Base-by-base conservation (phyloP, 78 protist genomes). In the Dictyostelium purpureum region DNA sequence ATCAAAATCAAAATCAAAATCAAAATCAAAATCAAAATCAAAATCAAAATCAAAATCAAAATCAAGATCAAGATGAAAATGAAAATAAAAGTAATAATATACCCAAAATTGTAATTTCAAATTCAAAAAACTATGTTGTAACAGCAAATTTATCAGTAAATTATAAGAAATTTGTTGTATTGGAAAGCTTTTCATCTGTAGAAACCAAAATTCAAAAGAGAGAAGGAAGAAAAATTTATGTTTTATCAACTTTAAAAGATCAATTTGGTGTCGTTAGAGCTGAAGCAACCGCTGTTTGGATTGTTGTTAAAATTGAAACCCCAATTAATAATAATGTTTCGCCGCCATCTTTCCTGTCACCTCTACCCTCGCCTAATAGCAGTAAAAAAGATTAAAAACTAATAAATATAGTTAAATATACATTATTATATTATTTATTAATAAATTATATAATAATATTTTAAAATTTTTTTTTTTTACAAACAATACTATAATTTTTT, bases 281-380 rank as follows among this genome's bases (percentile, higher is more conserved):
- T 2, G 82, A 85, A 61, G 74, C 92, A 10, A 85, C 92, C 16
- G 92, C 92, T 1, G 9, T 85, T 28, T 85, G 92, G 92, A 73
- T 85, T 0, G 82, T 85, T 7, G 82, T 85, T 19, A 85, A 65
- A 42, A 70, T 85, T 45, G 81, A 75, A 19, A 18, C 31, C 21
- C 35, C 38, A 40, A 38, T 40, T 38, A 40, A n/a, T 42, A 71
- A 28, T 43, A 26, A 31, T 12, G 12, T 42, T 0, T 63, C 71
- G 4, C 71, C 71, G 16, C 71, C 71, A 1, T 31, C 71, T 16
- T 63, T 63, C 6, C 42, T 63, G 16, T 63, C 71, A 33, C 71
- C 71, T 16, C 16, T 63, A 63, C 71, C 71, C 18, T 63, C 71
- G 4, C 71, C 71, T 33, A 54, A 21, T 54, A n/a, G n/a, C n/a